Percentiles rank a stretch among this genome's conserved stretches.
phyloP scores from a whole-genome alignment of 2,329 filamentous ascomycete species.

The Sporothrix sp. region DNA sequence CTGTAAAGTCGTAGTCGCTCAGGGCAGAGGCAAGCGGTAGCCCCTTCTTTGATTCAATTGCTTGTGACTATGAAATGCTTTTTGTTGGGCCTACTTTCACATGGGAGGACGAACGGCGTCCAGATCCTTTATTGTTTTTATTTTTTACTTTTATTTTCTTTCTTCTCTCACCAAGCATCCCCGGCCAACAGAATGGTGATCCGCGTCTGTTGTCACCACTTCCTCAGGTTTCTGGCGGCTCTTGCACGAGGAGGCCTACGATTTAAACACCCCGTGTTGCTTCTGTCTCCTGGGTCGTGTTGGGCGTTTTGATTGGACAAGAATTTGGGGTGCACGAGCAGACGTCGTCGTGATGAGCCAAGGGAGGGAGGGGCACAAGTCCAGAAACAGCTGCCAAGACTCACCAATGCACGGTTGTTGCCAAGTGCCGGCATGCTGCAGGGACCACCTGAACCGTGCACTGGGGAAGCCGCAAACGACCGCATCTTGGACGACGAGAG shows the following conservation, averaged over 20 bases:
- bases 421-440: constrained; percentile 1
- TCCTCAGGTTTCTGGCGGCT: background rate
- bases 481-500: background rate
- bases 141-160: background rate
- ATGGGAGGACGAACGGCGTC: no score
- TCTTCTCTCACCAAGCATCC: background rate
- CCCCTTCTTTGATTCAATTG: no score
- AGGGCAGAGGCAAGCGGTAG: no score
- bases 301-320: no score
- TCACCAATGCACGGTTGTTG: background rate
- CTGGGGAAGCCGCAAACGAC: background rate
- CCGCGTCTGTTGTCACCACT: background rate
- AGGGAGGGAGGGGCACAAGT: background rate
- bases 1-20: no score
- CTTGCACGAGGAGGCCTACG: background rate
- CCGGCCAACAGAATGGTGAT: background rate
- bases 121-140: background rate
- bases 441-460: constrained; percentile 3
- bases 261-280: background rate
- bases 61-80: background rate
- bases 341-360: background rate
- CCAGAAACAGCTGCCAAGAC: background rate
- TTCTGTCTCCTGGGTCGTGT: background rate
- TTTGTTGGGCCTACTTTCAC: background rate
- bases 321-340: background rate